Base-by-base conservation (phyloP, 306 rosid species). In the Ormosia semicastrata region DNA sequence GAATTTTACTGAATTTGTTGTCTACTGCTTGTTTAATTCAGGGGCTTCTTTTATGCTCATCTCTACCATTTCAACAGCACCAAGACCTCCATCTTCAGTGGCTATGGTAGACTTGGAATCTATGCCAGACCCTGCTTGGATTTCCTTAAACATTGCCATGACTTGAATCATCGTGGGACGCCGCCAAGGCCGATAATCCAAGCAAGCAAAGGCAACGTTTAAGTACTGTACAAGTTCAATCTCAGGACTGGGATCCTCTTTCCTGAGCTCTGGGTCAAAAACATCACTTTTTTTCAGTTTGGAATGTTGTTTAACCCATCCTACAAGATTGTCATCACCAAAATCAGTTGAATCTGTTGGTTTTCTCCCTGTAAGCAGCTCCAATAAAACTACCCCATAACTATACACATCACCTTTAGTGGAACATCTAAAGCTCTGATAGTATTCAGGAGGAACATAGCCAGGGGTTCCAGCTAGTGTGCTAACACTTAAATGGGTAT, bases 401-500 rank as follows among this genome's bases (percentile, higher is more conserved):
- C 99, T 95, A 40, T 95, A 95, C 39, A 95, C 99, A 73, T 95
- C 99, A 12, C 99, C 99, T 81, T 86, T 93, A 0, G 94, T 85
- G 12, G 99, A 88, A 82, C 99, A 95, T 68, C 97, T 88, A 72
- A 93, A 95, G 83, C 98, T 95, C 81, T 95, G 98, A 72, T 93
- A 95, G 88, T 93, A 93, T 84, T 95, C 99, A 0, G 99, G 99
- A 66, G 99, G 99, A 59, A 95, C 99, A 41, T 95, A 95, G 12
- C 99, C 99, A 0, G 99, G 99, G 0, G 99, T 95, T 8, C 99
- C 99, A 0, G 99, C 98, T 41, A 95, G 79, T 12, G 99, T 95
- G 91, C 98, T 93, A 33, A 95, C 99, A 33, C 99, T 95, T 84
- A 95, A 84, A 89, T 95, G 98, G 4, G 99, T 95, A 82, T 95